Base-by-base conservation (phyloP, 106 monocot genomes). In the Dioscorea zingiberensis region DNA sequence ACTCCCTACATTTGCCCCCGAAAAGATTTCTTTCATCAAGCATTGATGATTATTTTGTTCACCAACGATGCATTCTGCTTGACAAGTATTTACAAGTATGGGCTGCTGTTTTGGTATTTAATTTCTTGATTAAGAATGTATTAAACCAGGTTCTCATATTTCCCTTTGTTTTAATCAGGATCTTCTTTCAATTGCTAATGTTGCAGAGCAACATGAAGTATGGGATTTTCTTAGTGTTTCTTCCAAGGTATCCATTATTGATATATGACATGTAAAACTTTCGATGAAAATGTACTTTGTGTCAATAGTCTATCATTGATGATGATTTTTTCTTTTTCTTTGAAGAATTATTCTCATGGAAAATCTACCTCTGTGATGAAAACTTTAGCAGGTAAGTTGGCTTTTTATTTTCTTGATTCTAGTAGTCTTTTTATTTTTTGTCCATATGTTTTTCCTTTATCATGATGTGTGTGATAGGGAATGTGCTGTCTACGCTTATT, bases 121-220 rank as follows among this genome's bases (percentile, higher is more conserved):
- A 2, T 27, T 44, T 9, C n/a, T 61, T 28, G 55, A 18, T 59
- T 30, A 16, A 44, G 25, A 9, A 23, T 44, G 21, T 59, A 7
- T 46, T 59, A 12, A 14, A 16, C 17, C 44, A 48, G 21, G 21
- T 25, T 45, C 5, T 65, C 7, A 29, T 47, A 53, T 57, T 47
- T n/a, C 17, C 53, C 2, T 17, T 63, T 66, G 27, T 25, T 22
- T 76, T 76, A 15, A 26, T 23, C 66, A 97, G 98, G 84, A 87
- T 61, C 88, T 98, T 73, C 73, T 98, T 68, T 84, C 86, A 44
- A 89, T 93, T 67, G 84, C 93, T 11, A 98, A 98, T 78, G 63
- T 98, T 59, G 98, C 98, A 55, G 98, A 98, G 63, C 92, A 98
- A 69, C 98, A 84, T 87, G 98, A 98, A 85, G 98, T 98, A 58